phyloP scores from a whole-genome alignment of 2,329 filamentous ascomycete genomes.

The Fusarium sp. region DNA sequence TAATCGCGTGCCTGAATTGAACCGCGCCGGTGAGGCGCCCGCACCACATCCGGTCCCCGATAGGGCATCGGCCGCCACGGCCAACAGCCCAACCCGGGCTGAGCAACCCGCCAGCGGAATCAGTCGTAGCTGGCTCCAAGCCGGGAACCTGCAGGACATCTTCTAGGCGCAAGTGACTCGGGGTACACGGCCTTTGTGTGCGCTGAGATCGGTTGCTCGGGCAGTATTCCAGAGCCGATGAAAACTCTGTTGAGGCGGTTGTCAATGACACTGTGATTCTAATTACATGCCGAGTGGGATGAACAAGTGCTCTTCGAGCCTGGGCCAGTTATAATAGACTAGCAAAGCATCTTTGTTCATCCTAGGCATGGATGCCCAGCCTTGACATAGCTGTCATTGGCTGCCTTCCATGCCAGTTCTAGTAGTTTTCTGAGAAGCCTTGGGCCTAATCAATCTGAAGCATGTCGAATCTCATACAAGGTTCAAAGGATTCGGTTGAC shows the following conservation, averaged over 20 bases:
- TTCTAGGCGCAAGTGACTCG: background rate
- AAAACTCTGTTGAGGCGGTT: background rate
- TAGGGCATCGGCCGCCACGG: background rate
- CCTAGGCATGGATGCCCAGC: background rate
- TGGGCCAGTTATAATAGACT: background rate
- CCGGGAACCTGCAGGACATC: conserved; percentile 2
- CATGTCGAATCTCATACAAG: conserved; percentile 14
- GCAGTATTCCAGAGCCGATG: background rate
- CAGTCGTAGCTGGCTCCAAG: background rate
- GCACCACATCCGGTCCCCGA: conserved; percentile 1
- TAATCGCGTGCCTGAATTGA: background rate
- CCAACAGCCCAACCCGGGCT: background rate
- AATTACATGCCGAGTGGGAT: background rate
- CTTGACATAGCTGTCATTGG: background rate
- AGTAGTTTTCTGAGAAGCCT: conserved; percentile 1
- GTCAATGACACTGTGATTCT: background rate
- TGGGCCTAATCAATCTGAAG: conserved; percentile 14
- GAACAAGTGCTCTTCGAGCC: background rate
- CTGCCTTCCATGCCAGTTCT: background rate
- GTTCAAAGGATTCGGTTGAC: conserved; percentile 9
- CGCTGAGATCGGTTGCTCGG: background rate
- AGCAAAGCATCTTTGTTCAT: background rate
- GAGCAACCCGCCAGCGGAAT: background rate
- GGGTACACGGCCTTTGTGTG: background rate
- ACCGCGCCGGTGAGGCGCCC: conserved; percentile 4